phyloP scores from a whole-genome alignment of 1,139 yeast species.

The Arxiozyma bovina region DNA sequence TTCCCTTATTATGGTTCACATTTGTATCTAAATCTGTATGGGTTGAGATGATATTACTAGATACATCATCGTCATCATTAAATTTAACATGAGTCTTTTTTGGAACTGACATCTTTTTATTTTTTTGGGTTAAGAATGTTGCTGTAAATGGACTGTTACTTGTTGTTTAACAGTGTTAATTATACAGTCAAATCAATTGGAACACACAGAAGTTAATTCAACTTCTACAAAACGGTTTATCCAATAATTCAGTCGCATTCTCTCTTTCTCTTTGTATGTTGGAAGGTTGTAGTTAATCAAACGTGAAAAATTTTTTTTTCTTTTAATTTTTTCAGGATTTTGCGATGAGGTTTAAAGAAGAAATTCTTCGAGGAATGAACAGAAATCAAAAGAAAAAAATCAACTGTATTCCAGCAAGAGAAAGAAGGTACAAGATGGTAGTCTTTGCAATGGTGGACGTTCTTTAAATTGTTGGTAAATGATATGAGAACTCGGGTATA shows the following conservation, averaged over 20 bases:
- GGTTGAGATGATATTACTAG: neutral
- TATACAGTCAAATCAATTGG: too few species aligned
- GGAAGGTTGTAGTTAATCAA: neutral
- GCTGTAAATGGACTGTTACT: neutral
- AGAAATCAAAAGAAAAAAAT: too few species aligned
- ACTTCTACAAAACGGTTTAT: too few species aligned
- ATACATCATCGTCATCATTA: constrained; percentile 10
- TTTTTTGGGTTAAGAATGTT: neutral
- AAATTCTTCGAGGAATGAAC: neutral
- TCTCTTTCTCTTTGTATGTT: neutral
- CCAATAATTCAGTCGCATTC: neutral
- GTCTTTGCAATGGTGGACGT: too few species aligned
- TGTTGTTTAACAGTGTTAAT: neutral
- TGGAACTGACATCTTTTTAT: neutral
- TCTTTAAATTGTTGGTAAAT: too few species aligned
- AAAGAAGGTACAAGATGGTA: too few species aligned
- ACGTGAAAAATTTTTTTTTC: neutral
- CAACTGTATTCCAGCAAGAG: too few species aligned
- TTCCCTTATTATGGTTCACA: neutral
- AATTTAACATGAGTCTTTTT: constrained; percentile 16
- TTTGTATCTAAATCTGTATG: neutral
- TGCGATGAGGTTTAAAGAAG: neutral
- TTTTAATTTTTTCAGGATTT: too few species aligned
- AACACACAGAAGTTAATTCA: neutral
- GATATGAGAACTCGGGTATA: too few species aligned